Percentiles rank a stretch among this genome's conserved stretches.
These are phyloP conservation scores for Thelonectria blattea DNA, from an alignment of 2,329 filamentous ascomycete species.

Conservation along the genomic window DNA sequence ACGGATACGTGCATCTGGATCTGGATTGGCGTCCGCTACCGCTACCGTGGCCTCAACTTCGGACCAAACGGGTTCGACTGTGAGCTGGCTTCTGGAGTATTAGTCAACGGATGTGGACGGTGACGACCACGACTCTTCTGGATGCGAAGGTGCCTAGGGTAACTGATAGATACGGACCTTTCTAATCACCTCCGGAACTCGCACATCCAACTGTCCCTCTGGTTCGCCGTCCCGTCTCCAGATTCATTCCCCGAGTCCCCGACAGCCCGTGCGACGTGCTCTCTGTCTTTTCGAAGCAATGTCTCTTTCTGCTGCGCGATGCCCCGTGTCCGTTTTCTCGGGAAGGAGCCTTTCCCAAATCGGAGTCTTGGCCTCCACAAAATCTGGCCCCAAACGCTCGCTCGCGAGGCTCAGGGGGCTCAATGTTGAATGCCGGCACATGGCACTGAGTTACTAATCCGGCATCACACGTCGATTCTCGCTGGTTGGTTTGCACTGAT, in stretches of 20 bases:
- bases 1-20: constrained; percentile 7
- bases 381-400: background rate
- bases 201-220: background rate
- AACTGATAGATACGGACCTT: no score
- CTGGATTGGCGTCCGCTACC: constrained; percentile 16
- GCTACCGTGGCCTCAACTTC: constrained; percentile 18
- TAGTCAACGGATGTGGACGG: background rate
- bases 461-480: background rate
- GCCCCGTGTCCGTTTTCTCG: constrained; percentile 6
- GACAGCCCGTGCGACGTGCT: background rate
- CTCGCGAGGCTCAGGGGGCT: constrained; percentile 7
- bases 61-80: no score
- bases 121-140: background rate
- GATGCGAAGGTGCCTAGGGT: background rate
- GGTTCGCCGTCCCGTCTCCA: background rate
- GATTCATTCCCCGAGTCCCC: background rate
- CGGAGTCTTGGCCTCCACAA: constrained; percentile 7
- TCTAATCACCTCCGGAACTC: no score
- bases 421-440: background rate
- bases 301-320: background rate
- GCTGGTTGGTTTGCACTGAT: background rate
- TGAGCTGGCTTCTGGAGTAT: background rate
- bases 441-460: constrained; percentile 10
- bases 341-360: constrained; percentile 8
- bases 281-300: background rate